Base-by-base conservation (phyloP, 495 filamentous ascomycete genomes). In the Neurospora sp. region DNA sequence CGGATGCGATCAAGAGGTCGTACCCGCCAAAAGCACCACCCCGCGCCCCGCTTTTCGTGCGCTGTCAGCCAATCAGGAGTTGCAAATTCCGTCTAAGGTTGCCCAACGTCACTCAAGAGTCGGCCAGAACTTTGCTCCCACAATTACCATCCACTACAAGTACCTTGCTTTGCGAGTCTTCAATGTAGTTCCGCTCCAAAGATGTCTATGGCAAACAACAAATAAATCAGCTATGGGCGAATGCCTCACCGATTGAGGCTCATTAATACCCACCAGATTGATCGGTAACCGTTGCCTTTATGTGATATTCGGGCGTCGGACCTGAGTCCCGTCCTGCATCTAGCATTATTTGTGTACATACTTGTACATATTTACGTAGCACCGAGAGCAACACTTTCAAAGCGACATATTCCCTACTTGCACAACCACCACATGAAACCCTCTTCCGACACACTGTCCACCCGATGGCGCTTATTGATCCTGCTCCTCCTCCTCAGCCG, bases 401-500 rank as follows among this genome's bases (percentile, higher is more conserved):
- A 8, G 12, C 22, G 2, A 35, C 53, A 35, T 61, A 1, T 14
- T 27, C 53, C 27, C 53, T 16, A 1, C 7, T 61, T 27, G 14
- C 4, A 40, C 17, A 38, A 53, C 20, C n/a, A 53, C 9, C 20
- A 27, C 9, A 2, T 27, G 2, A 53, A 2, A 22, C 10, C n/a
- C 1, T 22, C 0, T 53, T 53, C 20, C 9, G 45, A 53, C 45
- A 22, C 10, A 7, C 45, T 22, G 4, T 0, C 45, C 9, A 1
- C 9, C 20, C 9, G 4, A 53, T 27, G 20, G 10, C 48, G 48
- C 20, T 59, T 59, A 59, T 59, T 59, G 20, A 1, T 59, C 48
- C 0, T 59, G 22, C 68, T 71, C 39, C 35, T 69, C 20, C 14
- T 2, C 45, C 68, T 59, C 76, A 68, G 73, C 72, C 73, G 68